Evolutionary conservation across 768 basidiomycete species (phyloP).

Genomic region (Lactifluus subvellereus): DNA sequence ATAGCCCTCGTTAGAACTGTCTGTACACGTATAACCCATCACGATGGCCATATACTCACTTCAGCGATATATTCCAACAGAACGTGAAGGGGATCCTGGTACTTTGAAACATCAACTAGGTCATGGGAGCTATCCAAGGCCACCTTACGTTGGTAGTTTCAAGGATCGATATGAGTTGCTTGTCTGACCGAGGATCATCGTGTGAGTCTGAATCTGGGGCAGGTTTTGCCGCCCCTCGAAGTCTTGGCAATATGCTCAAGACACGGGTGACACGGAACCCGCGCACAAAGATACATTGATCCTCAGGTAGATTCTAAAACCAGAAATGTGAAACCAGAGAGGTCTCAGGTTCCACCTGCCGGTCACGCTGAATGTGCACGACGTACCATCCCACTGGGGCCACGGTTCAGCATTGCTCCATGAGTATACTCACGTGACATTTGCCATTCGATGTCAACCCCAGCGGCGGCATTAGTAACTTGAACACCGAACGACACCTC

Average conservation of each 20-base stretch:
- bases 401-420: not conserved
- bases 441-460: not conserved
- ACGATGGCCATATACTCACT: not conserved
- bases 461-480: not conserved
- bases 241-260: not conserved
- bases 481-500: not conserved
- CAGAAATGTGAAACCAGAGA: not conserved
- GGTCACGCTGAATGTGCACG: not conserved
- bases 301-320: not conserved
- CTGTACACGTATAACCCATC: too few relatives aligned
- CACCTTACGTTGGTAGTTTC: not conserved
- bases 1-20: not conserved
- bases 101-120: not conserved
- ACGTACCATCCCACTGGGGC: not conserved
- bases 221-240: not conserved
- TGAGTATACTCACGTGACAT: not conserved
- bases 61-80: not conserved
- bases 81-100: too few relatives aligned
- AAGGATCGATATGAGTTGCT: not conserved
- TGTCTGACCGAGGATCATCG: too few relatives aligned
- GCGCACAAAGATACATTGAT: constrained; percentile 3
- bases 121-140: not conserved
- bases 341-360: not conserved
- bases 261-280: not conserved
- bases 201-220: not conserved